phyloP scores from a whole-genome alignment of 176 grass and related monocot species.

The Musa beccarii region DNA sequence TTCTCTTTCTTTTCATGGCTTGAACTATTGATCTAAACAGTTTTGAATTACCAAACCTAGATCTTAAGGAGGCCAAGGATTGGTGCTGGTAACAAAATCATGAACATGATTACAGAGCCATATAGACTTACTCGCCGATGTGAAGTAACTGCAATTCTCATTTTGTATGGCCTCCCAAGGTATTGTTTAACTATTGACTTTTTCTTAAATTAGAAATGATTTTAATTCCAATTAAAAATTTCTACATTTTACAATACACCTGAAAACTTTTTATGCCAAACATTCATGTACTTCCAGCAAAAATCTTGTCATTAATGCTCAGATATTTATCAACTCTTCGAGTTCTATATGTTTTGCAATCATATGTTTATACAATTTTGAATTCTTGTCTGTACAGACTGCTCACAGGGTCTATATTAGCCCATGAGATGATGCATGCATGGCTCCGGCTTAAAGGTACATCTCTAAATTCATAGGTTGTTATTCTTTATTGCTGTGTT shows the following conservation, averaged over 20 bases:
- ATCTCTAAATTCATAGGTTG: not conserved
- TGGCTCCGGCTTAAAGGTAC: constrained; percentile 95
- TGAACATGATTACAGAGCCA: constrained; percentile 84
- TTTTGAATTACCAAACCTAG: constrained; percentile 23
- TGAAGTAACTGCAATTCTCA: constrained; percentile 97
- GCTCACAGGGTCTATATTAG: constrained; percentile 90
- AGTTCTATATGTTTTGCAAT: not conserved
- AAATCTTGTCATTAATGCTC: not conserved
- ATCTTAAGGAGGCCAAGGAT: constrained; percentile 79
- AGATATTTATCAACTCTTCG: not conserved
- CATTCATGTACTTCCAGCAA: not conserved
- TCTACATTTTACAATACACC: not conserved
- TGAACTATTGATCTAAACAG: constrained; percentile 3
- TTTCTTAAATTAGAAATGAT: constrained; percentile 5
- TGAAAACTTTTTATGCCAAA: not conserved
- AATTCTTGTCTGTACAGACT: constrained; percentile 50
- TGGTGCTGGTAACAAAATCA: constrained; percentile 64
- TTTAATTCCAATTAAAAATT: constrained; percentile 1
- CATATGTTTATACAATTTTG: not conserved
- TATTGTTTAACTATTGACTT: constrained; percentile 28
- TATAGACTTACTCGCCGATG: constrained; percentile 73
- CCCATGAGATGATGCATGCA: constrained; percentile 98
- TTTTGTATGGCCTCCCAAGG: constrained; percentile 95
- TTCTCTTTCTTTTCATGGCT: not conserved
- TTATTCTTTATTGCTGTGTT: not conserved